These are phyloP conservation scores for Diaporthe humulicola DNA, from an alignment of 2,329 filamentous ascomycete species.

Conservation along the genomic window DNA sequence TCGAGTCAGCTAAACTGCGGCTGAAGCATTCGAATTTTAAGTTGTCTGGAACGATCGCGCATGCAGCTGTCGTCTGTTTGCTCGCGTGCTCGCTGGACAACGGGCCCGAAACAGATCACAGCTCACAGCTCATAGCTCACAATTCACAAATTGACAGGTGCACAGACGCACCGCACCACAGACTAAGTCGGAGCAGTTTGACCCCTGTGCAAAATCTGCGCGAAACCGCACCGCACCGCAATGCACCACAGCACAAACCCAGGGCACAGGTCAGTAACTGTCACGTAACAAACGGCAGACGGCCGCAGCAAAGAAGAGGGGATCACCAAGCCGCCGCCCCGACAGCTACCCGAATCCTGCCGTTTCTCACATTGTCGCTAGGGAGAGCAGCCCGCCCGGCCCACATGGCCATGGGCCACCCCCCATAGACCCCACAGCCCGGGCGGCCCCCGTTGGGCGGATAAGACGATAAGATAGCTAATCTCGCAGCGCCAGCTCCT, in stretches of 20 bases:
- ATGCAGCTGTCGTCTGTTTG: neutral
- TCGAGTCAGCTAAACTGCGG: neutral
- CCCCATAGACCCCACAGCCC: slow-evolving; percentile 15
- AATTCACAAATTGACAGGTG: neutral
- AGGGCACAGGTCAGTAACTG: neutral
- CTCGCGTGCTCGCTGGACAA: neutral
- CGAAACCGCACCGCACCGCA: neutral
- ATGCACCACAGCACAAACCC: neutral
- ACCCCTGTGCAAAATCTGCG: slow-evolving; percentile 21
- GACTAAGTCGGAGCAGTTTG: neutral
- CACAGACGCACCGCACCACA: slow-evolving; percentile 5
- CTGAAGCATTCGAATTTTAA: neutral
- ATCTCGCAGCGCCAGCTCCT: slow-evolving; percentile 9
- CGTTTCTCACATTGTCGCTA: slow-evolving; percentile 1
- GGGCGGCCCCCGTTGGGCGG: slow-evolving; percentile 14
- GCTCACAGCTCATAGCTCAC: neutral
- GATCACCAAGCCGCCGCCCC: slow-evolving; percentile 28
- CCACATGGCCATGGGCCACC: slow-evolving; percentile 3
- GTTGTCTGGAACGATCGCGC: neutral
- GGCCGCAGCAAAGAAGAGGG: slow-evolving; percentile 29
- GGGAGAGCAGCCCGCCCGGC: slow-evolving; percentile 6
- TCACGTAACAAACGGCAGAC: slow-evolving; percentile 31
- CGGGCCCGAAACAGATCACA: neutral
- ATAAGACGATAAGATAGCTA: slow-evolving; percentile 28
- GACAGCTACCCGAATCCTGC: slow-evolving; percentile 9